Evolutionary conservation across 257 asterid genomes (phyloP).

Genomic region (Knoxia roxburghii): DNA sequence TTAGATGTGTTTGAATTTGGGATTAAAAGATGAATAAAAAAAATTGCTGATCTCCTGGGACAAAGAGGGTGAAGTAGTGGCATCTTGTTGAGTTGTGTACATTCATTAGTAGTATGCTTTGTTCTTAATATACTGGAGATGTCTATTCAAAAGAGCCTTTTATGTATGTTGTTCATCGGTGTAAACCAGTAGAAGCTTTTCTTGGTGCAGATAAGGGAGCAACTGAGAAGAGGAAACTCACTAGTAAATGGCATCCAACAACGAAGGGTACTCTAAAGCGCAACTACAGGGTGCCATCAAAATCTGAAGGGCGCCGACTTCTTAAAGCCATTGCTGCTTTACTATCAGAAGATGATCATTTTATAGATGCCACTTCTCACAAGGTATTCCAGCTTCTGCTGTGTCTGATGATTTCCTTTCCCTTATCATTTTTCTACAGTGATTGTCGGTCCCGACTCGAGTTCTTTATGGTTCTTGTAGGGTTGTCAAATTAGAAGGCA

Average conservation of each 20-base stretch:
- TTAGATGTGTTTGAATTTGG: neutral
- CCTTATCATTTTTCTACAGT: neutral
- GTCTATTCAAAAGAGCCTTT: neutral
- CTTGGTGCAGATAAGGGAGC: slow-evolving; percentile 76
- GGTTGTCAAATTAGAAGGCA: slow-evolving; percentile 97
- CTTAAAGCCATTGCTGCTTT: slow-evolving; percentile 75
- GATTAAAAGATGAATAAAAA: neutral
- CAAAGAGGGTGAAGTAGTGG: neutral
- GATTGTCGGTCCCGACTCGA: neutral
- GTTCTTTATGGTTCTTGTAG: slow-evolving; percentile 25
- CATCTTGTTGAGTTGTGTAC: no score
- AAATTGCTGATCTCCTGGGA: neutral
- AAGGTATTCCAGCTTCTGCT: slow-evolving; percentile 42
- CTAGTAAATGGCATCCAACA: slow-evolving; percentile 97
- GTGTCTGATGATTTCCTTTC: neutral
- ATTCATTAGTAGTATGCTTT: no score
- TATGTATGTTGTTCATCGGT: neutral
- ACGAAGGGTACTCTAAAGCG: slow-evolving; percentile 92
- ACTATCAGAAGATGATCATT: slow-evolving; percentile 87
- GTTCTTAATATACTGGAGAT: no score
- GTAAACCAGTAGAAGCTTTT: slow-evolving; percentile 7
- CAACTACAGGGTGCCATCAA: slow-evolving; percentile 76
- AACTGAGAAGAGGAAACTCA: slow-evolving; percentile 65
- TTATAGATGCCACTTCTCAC: slow-evolving; percentile 95
- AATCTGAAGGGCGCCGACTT: slow-evolving; percentile 75